Percentiles rank a stretch among this genome's conserved stretches.
Evolutionary conservation across 768 basidiomycete genomes (phyloP).

Genomic region (Suillus spraguei): DNA sequence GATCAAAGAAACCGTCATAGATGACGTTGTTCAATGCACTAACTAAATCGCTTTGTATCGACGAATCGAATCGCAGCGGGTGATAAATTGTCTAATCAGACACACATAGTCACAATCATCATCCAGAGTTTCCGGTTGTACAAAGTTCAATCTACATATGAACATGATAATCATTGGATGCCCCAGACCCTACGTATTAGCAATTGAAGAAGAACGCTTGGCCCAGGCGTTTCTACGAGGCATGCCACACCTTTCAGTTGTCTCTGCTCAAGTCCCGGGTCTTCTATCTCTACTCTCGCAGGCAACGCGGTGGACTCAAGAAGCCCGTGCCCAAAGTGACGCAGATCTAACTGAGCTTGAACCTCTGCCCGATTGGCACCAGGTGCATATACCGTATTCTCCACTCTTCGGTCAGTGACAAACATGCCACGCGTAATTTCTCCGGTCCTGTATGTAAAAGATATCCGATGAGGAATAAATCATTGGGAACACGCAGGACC

Average conservation of each 20-base stretch:
- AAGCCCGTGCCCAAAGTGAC: conserved; percentile 33
- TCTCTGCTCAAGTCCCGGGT: conserved; percentile 2
- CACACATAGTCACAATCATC: background rate
- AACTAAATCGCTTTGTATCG: too few relatives aligned
- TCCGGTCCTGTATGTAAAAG: conserved; percentile 50
- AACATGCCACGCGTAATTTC: conserved; percentile 88
- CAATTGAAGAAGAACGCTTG: conserved; percentile 46
- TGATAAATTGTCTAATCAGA: background rate
- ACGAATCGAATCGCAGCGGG: too few relatives aligned
- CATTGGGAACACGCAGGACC: conserved; percentile 10
- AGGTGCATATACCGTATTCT: conserved; percentile 62
- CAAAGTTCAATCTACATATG: background rate
- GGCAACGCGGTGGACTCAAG: conserved; percentile 57
- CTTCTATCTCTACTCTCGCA: conserved; percentile 54
- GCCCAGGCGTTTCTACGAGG: conserved; percentile 68
- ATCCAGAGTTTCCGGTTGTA: background rate
- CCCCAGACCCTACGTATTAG: conserved; percentile 63
- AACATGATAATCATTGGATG: background rate
- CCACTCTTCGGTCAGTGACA: conserved; percentile 77
- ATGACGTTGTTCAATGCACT: too few relatives aligned
- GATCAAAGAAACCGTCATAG: too few relatives aligned
- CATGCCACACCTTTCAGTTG: conserved; percentile 44
- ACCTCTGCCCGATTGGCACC: conserved; percentile 67
- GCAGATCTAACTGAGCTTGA: conserved; percentile 52
- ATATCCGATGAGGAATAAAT: conserved; percentile 8